Evolutionary conservation across 345 rosid genomes (phyloP).

Genomic region (Aethionema arabicum): DNA sequence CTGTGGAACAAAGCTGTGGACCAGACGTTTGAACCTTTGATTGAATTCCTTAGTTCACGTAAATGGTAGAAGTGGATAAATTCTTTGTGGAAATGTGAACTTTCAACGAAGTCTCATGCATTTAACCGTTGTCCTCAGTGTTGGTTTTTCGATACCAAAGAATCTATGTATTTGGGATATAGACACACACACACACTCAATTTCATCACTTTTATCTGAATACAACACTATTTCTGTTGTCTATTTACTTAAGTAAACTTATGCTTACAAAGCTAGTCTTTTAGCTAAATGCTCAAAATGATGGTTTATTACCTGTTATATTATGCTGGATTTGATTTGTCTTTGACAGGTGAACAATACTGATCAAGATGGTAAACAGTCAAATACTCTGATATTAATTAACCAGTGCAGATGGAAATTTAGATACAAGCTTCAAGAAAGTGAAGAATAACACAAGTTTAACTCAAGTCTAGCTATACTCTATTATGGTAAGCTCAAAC

Average conservation of each 20-base stretch:
- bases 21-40: slow-evolving; percentile 60
- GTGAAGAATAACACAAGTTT: neutral
- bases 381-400: neutral
- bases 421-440: neutral
- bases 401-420: neutral
- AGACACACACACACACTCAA: neutral
- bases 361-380: neutral
- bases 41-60: slow-evolving; percentile 65
- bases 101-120: neutral
- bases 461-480: neutral
- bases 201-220: slow-evolving; percentile 12
- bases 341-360: slow-evolving; percentile 1
- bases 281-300: slow-evolving; percentile 15
- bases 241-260: slow-evolving; percentile 15
- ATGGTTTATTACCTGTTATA: neutral
- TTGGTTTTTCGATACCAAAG: slow-evolving; percentile 6
- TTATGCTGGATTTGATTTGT: slow-evolving; percentile 17
- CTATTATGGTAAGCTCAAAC: slow-evolving; percentile 24
- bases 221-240: slow-evolving; percentile 1
- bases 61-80: slow-evolving; percentile 45
- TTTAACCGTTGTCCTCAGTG: neutral
- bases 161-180: slow-evolving; percentile 9
- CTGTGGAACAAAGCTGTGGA: slow-evolving; percentile 89
- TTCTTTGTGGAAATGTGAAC: slow-evolving; percentile 8
- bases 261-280: neutral